Conservation (phyloP, 2,329 filamentous ascomycete species). For the Ceratocystis lukuohia region DNA sequence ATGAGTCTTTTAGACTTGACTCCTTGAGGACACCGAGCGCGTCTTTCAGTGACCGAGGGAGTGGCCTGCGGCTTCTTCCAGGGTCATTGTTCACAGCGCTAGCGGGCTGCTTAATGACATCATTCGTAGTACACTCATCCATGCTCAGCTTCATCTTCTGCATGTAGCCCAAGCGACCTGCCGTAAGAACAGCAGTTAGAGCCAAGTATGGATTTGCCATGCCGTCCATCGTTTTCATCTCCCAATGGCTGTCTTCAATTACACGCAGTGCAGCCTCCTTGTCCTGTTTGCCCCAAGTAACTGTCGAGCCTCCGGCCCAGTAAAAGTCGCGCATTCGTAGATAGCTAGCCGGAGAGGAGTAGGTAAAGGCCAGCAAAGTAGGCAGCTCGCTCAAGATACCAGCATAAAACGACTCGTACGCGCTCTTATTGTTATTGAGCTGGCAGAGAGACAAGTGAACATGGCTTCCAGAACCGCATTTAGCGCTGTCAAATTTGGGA, state of each 20-base stretch:
- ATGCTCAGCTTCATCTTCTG: constrained; percentile 29
- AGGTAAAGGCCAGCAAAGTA: constrained; percentile 54
- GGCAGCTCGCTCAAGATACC: constrained; percentile 54
- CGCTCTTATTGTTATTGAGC: neutral
- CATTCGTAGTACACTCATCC: constrained; percentile 36
- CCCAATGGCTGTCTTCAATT: constrained; percentile 56
- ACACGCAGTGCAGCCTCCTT: constrained; percentile 61
- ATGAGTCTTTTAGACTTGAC: constrained; percentile 30
- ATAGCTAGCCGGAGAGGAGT: constrained; percentile 55
- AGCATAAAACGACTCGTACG: constrained; percentile 47
- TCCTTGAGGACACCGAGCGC: constrained; percentile 43
- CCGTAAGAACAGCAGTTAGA: constrained; percentile 26
- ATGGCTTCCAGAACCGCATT: constrained; percentile 53
- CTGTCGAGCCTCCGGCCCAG: constrained; percentile 69
- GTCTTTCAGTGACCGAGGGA: constrained; percentile 42
- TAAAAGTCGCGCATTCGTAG: constrained; percentile 51
- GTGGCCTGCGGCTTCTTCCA: constrained; percentile 10
- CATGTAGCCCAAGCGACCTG: constrained; percentile 23
- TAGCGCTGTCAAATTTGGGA: constrained; percentile 49
- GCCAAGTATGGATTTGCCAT: constrained; percentile 65
- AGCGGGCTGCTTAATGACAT: constrained; percentile 40
- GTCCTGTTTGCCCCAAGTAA: constrained; percentile 72
- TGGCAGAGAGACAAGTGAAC: constrained; percentile 50
- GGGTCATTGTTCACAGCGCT: constrained; percentile 19
- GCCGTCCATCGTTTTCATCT: constrained; percentile 66